Conservation (phyloP, 306 rosid species). For the Quillaja saponaria region DNA sequence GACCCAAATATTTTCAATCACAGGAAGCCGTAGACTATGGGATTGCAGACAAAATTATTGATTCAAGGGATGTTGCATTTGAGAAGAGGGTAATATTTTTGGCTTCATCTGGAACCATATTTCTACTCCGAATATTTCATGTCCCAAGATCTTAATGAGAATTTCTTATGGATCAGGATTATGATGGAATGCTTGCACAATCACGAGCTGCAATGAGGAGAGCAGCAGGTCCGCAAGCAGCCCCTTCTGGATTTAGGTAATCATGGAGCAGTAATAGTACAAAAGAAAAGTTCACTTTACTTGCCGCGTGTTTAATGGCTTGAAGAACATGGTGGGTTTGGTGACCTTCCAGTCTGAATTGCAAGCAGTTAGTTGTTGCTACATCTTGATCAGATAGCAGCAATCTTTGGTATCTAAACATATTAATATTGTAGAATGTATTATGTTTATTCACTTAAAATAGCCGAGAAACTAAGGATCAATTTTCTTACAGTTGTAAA, state of each 20-base stretch:
- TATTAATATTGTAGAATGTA: no score
- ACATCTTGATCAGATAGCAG: no score
- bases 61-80: slow-evolving; percentile 41
- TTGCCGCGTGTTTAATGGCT: slow-evolving; percentile 24
- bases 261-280: not conserved
- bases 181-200: slow-evolving; percentile 70
- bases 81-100: slow-evolving; percentile 66
- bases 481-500: no score
- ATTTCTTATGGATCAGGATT: slow-evolving; percentile 52
- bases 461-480: no score
- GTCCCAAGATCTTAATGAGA: slow-evolving; percentile 12
- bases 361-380: no score
- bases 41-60: slow-evolving; percentile 72
- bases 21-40: slow-evolving; percentile 87
- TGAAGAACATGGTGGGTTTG: slow-evolving; percentile 30
- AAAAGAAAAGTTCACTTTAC: no score
- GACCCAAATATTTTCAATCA: slow-evolving; percentile 61
- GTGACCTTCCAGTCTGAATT: not conserved
- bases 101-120: not conserved
- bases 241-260: slow-evolving; percentile 80
- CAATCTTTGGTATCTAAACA: no score
- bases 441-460: no score
- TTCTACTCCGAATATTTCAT: not conserved
- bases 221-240: slow-evolving; percentile 54
- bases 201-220: slow-evolving; percentile 67